phyloP scores from a whole-genome alignment of 1,139 yeast species.

The Suhomyces terraborum region DNA sequence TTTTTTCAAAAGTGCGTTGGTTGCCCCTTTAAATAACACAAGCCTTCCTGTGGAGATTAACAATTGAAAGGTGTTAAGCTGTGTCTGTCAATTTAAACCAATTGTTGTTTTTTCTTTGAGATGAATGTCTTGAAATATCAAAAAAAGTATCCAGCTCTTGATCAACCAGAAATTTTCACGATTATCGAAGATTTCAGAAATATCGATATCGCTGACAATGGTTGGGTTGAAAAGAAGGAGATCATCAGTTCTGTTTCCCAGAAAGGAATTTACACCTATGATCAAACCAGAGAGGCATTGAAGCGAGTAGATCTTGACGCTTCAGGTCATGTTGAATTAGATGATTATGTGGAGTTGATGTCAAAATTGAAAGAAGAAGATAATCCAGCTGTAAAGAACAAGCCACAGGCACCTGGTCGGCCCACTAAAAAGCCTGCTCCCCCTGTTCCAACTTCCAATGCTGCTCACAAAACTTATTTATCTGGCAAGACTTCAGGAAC shows the following conservation, averaged over 20 bases:
- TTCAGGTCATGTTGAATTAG: slow-evolving; percentile 94
- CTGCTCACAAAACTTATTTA: slow-evolving; percentile 72
- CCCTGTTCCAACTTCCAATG: slow-evolving; percentile 51
- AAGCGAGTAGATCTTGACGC: slow-evolving; percentile 93
- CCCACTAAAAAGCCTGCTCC: slow-evolving; percentile 25
- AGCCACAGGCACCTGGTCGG: slow-evolving; percentile 22
- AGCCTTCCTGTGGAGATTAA: neutral
- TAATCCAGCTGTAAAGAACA: slow-evolving; percentile 22
- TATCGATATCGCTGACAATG: slow-evolving; percentile 88
- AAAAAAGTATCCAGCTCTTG: slow-evolving; percentile 82
- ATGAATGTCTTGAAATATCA: slow-evolving; percentile 58
- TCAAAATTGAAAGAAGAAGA: slow-evolving; percentile 61
- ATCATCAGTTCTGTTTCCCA: slow-evolving; percentile 83
- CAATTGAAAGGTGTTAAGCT: neutral
- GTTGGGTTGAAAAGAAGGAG: slow-evolving; percentile 93
- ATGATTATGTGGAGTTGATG: slow-evolving; percentile 87
- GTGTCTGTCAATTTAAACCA: neutral
- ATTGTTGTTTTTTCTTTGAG: neutral
- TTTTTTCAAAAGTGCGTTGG: slow-evolving; percentile 7
- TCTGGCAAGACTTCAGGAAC: slow-evolving; percentile 84
- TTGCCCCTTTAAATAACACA: slow-evolving; percentile 9
- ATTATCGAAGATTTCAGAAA: slow-evolving; percentile 76
- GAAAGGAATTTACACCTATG: slow-evolving; percentile 80
- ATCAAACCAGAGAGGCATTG: slow-evolving; percentile 90
- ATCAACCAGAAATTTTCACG: slow-evolving; percentile 82